Percentiles rank a stretch among this genome's conserved stretches.
Conservation (phyloP, 345 rosid genomes). For the Bruguiera parviflora region DNA sequence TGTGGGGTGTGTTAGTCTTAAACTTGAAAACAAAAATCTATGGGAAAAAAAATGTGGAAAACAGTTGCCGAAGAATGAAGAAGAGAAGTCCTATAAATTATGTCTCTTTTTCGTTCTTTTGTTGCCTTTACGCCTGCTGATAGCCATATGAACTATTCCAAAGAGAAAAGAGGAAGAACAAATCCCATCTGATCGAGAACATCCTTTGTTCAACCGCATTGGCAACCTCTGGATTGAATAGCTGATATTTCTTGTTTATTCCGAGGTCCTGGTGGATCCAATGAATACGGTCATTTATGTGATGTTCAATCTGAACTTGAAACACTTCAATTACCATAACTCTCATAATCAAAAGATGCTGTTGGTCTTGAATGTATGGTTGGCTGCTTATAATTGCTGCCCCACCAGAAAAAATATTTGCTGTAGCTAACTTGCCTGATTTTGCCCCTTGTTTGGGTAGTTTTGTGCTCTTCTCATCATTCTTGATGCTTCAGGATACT, state of each 20-base stretch:
- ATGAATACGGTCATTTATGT: neutral
- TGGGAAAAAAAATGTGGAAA: neutral
- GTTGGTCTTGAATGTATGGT: neutral
- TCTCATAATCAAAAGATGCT: neutral
- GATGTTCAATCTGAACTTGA: neutral
- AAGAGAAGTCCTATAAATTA: neutral
- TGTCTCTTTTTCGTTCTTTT: neutral
- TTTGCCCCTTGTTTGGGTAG: neutral
- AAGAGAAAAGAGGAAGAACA: too few relatives aligned
- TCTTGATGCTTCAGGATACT: conserved; percentile 57
- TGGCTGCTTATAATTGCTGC: neutral
- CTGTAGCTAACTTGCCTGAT: too few relatives aligned
- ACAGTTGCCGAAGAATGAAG: neutral
- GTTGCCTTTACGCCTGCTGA: neutral
- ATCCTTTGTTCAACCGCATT: too few relatives aligned
- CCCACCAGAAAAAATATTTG: too few relatives aligned
- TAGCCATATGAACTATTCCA: neutral
- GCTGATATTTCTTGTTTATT: too few relatives aligned
- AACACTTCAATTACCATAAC: neutral
- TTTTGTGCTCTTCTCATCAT: conserved; percentile 5
- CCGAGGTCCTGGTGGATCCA: too few relatives aligned
- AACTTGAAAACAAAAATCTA: too few relatives aligned
- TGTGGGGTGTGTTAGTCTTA: too few relatives aligned
- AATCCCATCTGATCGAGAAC: too few relatives aligned
- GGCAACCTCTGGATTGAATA: too few relatives aligned